Base-by-base conservation (phyloP, 495 filamentous ascomycete genomes). In the Aspergillus ostianus region DNA sequence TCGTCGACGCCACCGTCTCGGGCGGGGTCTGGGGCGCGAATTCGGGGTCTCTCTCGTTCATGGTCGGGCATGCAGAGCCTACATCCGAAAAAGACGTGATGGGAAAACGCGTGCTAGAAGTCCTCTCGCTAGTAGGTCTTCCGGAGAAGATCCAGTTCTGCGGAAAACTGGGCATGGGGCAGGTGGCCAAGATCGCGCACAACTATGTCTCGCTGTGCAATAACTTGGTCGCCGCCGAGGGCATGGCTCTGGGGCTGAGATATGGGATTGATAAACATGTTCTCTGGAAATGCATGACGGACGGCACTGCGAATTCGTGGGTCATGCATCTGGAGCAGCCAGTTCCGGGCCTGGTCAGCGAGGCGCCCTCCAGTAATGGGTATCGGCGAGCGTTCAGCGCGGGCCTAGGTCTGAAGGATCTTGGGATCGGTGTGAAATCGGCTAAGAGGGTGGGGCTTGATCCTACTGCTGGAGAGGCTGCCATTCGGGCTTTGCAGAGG, bases 131-230 rank as follows among this genome's bases (percentile, higher is more conserved):
- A 1, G 29, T 44, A 3, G 17, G 30, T 17, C 2, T 18, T 18
- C 51, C 15, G 18, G 29, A 41, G 0, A n/a, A n/a, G 15, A 44
- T 44, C 27, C 4, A 5, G 3, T 53, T 53, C 29, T 53, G 51
- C 17, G 51, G 51, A 3, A 15, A 9, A 21, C 19, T 53, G 7
- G 26, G 27, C 7, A 53, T 44, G 27, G 51, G 51, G 1, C 30
- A 36, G 51, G 51, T 44, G 5, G 51, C 51, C 6, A 53, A 53
- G 15, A 53, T 53, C 18, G 51, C 51, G 4, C 23, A 53, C 23
- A 53, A 30, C 23, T 53, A 53, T 36, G 15, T 53, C 5, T 4
- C 51, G 3, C 18, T 12, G 9, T 13, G 10, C 8, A 53, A 53
- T 23, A 53, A 30, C 15, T 12, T 36, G 10, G 51, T 53, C 8